phyloP scores from a whole-genome alignment of 1,139 yeast species.

The Wickerhamomyces sp. region DNA sequence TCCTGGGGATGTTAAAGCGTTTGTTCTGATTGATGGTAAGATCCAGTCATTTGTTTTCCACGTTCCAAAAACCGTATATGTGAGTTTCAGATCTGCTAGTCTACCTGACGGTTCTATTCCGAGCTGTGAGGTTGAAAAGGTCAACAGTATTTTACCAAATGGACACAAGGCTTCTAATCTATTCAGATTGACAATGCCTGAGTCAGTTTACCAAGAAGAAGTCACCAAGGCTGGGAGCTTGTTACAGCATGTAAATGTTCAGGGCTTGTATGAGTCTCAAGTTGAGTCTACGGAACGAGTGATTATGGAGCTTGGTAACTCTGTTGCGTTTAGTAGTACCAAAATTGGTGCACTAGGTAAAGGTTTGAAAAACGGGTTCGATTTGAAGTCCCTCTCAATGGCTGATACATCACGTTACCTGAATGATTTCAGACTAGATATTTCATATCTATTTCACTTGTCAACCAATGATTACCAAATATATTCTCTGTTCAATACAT shows the following conservation, averaged over 20 bases:
- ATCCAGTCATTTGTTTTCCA: slow-evolving; percentile 70
- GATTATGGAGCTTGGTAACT: slow-evolving; percentile 70
- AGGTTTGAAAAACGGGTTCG: slow-evolving; percentile 84
- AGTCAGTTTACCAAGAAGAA: slow-evolving; percentile 54
- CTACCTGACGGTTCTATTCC: slow-evolving; percentile 42
- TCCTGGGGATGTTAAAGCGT: slow-evolving; percentile 76
- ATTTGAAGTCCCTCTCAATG: slow-evolving; percentile 49
- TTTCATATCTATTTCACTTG: slow-evolving; percentile 67
- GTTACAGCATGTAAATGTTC: slow-evolving; percentile 56
- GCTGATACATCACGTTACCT: slow-evolving; percentile 48
- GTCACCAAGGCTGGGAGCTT: slow-evolving; percentile 54
- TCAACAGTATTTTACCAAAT: slow-evolving; percentile 61
- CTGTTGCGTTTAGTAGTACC: slow-evolving; percentile 61
- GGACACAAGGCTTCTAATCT: slow-evolving; percentile 56
- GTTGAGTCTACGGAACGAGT: slow-evolving; percentile 68
- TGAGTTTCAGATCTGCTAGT: slow-evolving; percentile 54
- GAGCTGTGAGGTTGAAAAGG: slow-evolving; percentile 55
- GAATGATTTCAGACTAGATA: slow-evolving; percentile 49
- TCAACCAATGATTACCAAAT: slow-evolving; percentile 76
- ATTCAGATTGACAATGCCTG: slow-evolving; percentile 66
- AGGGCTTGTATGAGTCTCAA: slow-evolving; percentile 76
- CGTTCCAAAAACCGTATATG: slow-evolving; percentile 68
- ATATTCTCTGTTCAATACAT: slow-evolving; percentile 61
- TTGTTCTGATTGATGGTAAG: slow-evolving; percentile 62
- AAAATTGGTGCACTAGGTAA: slow-evolving; percentile 78